Evolutionary conservation across 2,329 filamentous ascomycete genomes (phyloP).

Genomic region (Fusarium mundagurra): DNA sequence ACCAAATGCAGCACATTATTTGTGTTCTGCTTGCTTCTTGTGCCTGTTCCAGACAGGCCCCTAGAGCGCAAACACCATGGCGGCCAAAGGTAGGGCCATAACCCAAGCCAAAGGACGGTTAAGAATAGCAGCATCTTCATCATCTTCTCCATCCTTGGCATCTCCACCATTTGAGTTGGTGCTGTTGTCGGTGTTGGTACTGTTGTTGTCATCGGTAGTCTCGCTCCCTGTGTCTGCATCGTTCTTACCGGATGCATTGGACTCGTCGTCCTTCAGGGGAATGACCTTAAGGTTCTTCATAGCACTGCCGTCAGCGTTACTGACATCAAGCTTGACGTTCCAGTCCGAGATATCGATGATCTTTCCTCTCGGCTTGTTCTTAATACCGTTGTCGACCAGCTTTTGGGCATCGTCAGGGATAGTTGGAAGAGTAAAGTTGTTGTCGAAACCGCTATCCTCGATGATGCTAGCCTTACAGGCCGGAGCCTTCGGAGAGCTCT

Average conservation of each 20-base stretch:
- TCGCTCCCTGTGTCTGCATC: slow-evolving; percentile 47
- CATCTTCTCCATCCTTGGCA: slow-evolving; percentile 42
- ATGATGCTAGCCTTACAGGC: slow-evolving; percentile 75
- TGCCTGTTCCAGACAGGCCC: not conserved
- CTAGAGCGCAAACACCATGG: slow-evolving; percentile 49
- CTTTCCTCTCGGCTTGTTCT: slow-evolving; percentile 70
- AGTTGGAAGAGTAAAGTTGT: slow-evolving; percentile 80
- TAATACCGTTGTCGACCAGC: slow-evolving; percentile 81
- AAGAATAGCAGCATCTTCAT: slow-evolving; percentile 44
- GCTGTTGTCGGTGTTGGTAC: slow-evolving; percentile 28
- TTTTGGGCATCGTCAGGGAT: slow-evolving; percentile 73
- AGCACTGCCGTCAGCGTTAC: slow-evolving; percentile 52
- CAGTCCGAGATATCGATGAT: slow-evolving; percentile 75
- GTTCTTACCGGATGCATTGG: slow-evolving; percentile 59
- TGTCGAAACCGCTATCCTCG: slow-evolving; percentile 72
- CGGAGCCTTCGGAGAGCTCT: slow-evolving; percentile 62
- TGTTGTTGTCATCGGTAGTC: slow-evolving; percentile 35
- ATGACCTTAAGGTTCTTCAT: slow-evolving; percentile 60
- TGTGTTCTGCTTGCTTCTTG: not conserved
- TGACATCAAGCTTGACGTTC: slow-evolving; percentile 60
- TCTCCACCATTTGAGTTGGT: slow-evolving; percentile 32
- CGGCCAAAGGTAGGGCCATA: slow-evolving; percentile 47
- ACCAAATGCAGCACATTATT: slow-evolving; percentile 24
- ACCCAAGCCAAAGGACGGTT: slow-evolving; percentile 47
- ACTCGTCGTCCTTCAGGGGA: slow-evolving; percentile 54